Conservation (phyloP, 2,329 filamentous ascomycete species). For the Aspergillus pseudonomiae region DNA sequence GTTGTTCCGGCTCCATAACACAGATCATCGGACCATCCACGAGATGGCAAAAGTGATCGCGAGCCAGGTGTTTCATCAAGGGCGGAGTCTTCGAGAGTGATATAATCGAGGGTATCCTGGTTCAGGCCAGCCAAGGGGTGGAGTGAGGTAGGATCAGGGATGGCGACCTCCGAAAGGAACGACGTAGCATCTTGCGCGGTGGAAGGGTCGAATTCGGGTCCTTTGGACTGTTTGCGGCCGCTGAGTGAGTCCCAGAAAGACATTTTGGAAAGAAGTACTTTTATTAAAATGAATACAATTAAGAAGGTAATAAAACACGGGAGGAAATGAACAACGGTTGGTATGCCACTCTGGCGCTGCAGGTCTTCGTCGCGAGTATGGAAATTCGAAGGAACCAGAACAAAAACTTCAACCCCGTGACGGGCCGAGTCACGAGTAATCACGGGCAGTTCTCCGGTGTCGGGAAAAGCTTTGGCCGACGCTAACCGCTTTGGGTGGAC, state of each 20-base stretch:
- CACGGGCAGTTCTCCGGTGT: slow-evolving; percentile 5
- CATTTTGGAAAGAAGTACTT: slow-evolving; percentile 44
- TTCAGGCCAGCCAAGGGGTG: slow-evolving; percentile 94
- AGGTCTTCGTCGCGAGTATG: slow-evolving; percentile 6
- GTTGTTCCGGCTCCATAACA: slow-evolving; percentile 97
- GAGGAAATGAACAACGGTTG: slow-evolving; percentile 6
- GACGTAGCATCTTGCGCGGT: slow-evolving; percentile 79
- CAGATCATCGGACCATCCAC: slow-evolving; percentile 96
- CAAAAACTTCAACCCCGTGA: slow-evolving; percentile 47
- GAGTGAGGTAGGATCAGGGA: slow-evolving; percentile 83
- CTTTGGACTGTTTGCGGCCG: slow-evolving; percentile 61
- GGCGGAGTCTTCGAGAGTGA: slow-evolving; percentile 87
- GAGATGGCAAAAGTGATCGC: slow-evolving; percentile 85
- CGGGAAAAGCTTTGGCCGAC: slow-evolving; percentile 29
- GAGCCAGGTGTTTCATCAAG: slow-evolving; percentile 84
- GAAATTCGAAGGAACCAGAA: slow-evolving; percentile 28
- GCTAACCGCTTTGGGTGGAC: slow-evolving; percentile 28
- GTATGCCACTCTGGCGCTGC: slow-evolving; percentile 3
- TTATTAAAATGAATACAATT: slow-evolving; percentile 27
- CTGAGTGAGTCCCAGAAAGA: slow-evolving; percentile 64
- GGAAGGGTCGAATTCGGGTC: slow-evolving; percentile 69
- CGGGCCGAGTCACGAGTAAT: slow-evolving; percentile 14
- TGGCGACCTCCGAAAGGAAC: slow-evolving; percentile 75
- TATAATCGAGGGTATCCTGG: slow-evolving; percentile 90
- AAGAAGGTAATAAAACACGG: slow-evolving; percentile 25